Base-by-base conservation (phyloP, 345 rosid genomes). In the Acer yangbiense region DNA sequence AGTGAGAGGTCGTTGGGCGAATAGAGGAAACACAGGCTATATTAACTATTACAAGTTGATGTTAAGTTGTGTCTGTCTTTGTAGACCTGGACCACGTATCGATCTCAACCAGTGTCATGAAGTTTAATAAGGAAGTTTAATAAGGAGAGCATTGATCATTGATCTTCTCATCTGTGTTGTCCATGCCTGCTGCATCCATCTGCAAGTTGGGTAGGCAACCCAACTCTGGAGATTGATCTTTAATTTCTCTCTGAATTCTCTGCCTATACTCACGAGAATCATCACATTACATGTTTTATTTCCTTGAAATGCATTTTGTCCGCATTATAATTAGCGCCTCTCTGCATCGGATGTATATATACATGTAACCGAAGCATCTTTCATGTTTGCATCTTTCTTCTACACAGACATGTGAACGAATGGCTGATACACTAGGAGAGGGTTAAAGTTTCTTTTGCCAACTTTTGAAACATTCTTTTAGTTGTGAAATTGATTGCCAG, bases 71-170 rank as follows among this genome's bases (percentile, higher is more conserved):
- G 70, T 18, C 46, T 11, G 35, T 41, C 16, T 67, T 41, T 11
- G 11, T n/a, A 16, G 62, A 70, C 0, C 13, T 73, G 76, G 68
- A 73, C 76, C 67, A 61, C 76, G 11, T 20, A 7, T 9, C 48
- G 0, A 52, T 16, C 13, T 20, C 50, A 7, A 17, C 11, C 27
- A 3, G 23, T 25, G 21, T 1, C 63, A 57, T 10, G 35, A 13
- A 3, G 12, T 58, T 58, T 21, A 39, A 72, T 1, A 21, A 72
- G 13, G 66, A 60, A 3, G 12, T 58, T 58, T 21, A 39, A 72
- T 1, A 21, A 72, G 13, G 66, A 60, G 27, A 13, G 76, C 76
- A 72, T 60, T 41, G 29, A 54, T 57, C 32, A 12, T 27, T 27
- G 29, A 27, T 27, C 29, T 27, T 27, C 29, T 1, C 1, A 1